These are phyloP conservation scores for Ambrosia trifida DNA, from an alignment of 129 eudicot species.

Conservation along the genomic window DNA sequence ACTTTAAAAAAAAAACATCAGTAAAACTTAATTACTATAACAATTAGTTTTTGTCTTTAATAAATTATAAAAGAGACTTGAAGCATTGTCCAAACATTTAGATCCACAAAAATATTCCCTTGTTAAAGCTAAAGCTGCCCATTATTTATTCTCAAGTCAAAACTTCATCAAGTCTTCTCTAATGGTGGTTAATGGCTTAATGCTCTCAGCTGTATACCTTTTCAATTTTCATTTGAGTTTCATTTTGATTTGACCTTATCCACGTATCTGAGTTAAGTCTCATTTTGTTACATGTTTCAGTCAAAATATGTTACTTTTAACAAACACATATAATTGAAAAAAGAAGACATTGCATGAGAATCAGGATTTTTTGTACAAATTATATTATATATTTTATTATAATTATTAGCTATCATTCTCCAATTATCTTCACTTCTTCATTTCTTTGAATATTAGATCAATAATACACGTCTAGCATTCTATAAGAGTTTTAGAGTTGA, in stretches of 20 bases:
- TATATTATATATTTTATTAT: too few relatives aligned
- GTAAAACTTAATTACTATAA: background rate
- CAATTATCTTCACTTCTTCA: too few relatives aligned
- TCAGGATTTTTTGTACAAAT: too few relatives aligned
- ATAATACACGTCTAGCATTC: too few relatives aligned
- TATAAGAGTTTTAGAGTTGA: too few relatives aligned
- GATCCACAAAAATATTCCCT: slow-evolving; percentile 20
- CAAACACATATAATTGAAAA: background rate
- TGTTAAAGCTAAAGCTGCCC: slow-evolving; percentile 3
- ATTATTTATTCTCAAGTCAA: slow-evolving; percentile 14
- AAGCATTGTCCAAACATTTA: slow-evolving; percentile 15
- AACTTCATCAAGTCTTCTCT: slow-evolving; percentile 3
- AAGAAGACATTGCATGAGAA: background rate
- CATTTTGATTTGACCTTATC: background rate
- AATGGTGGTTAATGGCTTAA: slow-evolving; percentile 16
- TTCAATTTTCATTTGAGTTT: background rate
- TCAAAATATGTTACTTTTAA: background rate
- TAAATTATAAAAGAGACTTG: slow-evolving; percentile 18
- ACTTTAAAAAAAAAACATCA: background rate
- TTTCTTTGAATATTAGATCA: too few relatives aligned
- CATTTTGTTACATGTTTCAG: background rate
- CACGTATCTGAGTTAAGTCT: background rate
- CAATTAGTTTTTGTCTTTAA: background rate
- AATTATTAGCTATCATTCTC: too few relatives aligned
- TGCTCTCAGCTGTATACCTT: slow-evolving; percentile 13